These are phyloP conservation scores for Comarum palustre DNA, from an alignment of 306 rosid species.

Conservation along the genomic window DNA sequence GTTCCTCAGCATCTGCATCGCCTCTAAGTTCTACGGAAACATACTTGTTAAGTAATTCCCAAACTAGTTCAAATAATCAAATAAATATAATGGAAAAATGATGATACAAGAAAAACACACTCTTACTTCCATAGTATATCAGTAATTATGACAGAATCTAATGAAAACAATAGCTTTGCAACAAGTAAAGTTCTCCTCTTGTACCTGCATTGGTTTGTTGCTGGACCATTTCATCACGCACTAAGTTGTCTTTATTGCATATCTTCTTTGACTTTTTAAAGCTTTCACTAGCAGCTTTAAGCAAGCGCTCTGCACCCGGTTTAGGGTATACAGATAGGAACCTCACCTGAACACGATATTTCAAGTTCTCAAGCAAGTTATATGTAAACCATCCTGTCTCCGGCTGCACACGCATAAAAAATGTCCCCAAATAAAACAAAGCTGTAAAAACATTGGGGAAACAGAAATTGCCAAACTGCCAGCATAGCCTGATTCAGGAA, in stretches of 20 bases:
- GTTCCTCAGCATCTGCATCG: conserved; percentile 45
- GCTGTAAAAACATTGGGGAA: conserved; percentile 1
- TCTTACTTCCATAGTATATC: neutral
- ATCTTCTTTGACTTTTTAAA: conserved; percentile 74
- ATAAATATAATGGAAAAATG: neutral
- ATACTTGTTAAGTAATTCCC: conserved; percentile 3
- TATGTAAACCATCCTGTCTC: conserved; percentile 76
- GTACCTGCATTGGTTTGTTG: conserved; percentile 60
- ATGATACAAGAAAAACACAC: neutral
- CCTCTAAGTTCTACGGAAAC: conserved; percentile 23
- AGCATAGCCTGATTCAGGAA: conserved; percentile 14
- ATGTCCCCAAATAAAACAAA: conserved; percentile 14
- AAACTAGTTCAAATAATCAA: conserved; percentile 10
- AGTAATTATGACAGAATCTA: neutral
- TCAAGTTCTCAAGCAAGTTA: conserved; percentile 50
- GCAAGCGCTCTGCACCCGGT: conserved; percentile 56
- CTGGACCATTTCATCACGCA: conserved; percentile 41
- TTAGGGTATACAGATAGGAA: conserved; percentile 68
- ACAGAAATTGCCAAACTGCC: conserved; percentile 3
- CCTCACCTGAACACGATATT: conserved; percentile 66
- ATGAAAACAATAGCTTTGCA: neutral
- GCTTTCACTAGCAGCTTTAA: conserved; percentile 57
- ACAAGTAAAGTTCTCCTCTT: neutral
- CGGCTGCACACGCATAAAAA: conserved; percentile 46
- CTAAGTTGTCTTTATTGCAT: conserved; percentile 34